Base-by-base conservation (phyloP, 306 rosid species). In the Dalbergia cultrata region DNA sequence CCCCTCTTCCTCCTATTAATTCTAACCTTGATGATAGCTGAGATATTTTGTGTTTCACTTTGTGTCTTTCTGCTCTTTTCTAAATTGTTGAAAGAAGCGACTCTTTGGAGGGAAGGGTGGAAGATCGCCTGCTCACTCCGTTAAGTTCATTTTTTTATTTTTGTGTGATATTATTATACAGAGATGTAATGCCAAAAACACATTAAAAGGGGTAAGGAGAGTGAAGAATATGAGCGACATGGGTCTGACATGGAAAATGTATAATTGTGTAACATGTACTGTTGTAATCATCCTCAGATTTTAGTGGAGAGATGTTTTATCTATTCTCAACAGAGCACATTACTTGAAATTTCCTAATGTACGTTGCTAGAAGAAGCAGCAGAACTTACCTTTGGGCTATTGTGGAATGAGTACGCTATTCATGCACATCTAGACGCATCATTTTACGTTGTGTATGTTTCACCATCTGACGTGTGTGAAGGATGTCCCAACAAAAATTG, bases 81-180 rank as follows among this genome's bases (percentile, higher is more conserved):
- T 68, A 41, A 77, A 74, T 85, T 76, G 85, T 78, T 76, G 87
- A 78, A 87, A 85, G 91, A 69, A 87, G 86, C 75, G 74, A 83
- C 80, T 80, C 72, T 78, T 90, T 81, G 79, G 85, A 60, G 79
- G 85, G 84, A 72, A 57, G 73, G 97, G 97, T 91, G 97, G 97
- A 95, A 92, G 95, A 93, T 95, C 99, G 81, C 92, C 91, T 86
- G 67, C 77, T 82, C 77, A 65, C 87, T 86, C 86, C 87, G 56
- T 72, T 43, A 89, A 90, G 60, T 54, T 54, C 21, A 97, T 90
- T 81, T 72, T 4, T 13, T 87, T 92, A n/a, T 82, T 89, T 88
- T 77, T 83, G 92, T 81, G 91, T 81, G 91, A 85, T 84, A 37
- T 37, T 37, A 54, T 54, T 54, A 86, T 52, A 83, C 72, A 82